Evolutionary conservation across 345 rosid species (phyloP), one percentile per base, ranked within the genome.

Genomic region (Acer campestre): DNA sequence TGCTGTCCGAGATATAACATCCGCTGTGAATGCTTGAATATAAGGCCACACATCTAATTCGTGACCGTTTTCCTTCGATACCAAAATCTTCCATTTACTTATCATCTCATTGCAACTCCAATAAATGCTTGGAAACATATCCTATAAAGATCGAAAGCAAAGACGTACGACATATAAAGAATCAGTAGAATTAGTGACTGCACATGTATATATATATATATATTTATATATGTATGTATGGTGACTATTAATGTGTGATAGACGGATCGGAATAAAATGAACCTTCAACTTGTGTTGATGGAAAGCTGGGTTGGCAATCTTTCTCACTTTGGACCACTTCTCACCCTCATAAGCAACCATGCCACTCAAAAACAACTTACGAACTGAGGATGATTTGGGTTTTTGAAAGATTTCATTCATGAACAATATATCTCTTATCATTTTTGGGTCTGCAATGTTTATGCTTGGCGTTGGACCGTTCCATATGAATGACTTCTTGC

Each of bases 1-100:
- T 23, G 90, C 87, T 5, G 86, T 79, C 70, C 87, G 66, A 13
- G 91, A 81, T 70, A 88, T 88, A 6, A 72, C 79, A 35, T 88
- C 89, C 3, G 86, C 67, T 0, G 88, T 74, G 68, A 88, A 68
- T 35, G 70, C 66, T 44, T 72, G 83, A 20, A 88, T 80, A 61
- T 76, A 38, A 22, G 88, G 85, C 85, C 85, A 81, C 16, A 77
- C 80, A 73, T 87, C 87, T 1, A 85, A 1, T 72, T 85, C 88
- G 10, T 61, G 27, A 7, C 72, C 31, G 4, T 71, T 66, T 8
- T 7, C 23, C 23, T 56, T 12, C 0, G 67, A 23, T 1, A 74
- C 42, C 76, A 79, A 2, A 31, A 49, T 38, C 66, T 82, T 82
- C 91, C 89, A 88, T n/a, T 68, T 67, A 6, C 18, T 64, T 66